These are phyloP conservation scores for Pulicaria dysenterica DNA, from an alignment of 129 eudicot species.

Conservation along the genomic window DNA sequence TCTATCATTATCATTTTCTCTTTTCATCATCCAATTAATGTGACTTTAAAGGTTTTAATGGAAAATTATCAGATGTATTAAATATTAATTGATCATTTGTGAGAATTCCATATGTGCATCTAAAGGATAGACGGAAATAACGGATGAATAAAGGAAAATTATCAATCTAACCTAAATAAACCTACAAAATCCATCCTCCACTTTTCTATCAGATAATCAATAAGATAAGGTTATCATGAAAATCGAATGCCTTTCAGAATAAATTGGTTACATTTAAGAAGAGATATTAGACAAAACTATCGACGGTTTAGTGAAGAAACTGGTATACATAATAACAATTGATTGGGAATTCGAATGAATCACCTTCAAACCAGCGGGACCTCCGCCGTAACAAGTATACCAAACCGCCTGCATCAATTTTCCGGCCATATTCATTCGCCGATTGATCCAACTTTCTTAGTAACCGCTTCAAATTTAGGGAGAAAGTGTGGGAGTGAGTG, in stretches of 20 bases:
- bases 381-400: conserved; percentile 74
- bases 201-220: background rate
- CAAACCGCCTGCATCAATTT: conserved; percentile 73
- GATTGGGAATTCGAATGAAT: background rate
- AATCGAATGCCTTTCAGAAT: background rate
- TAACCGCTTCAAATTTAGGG: background rate
- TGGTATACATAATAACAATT: background rate
- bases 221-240: background rate
- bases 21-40: background rate
- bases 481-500: background rate
- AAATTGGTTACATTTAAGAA: background rate
- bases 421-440: conserved; percentile 47
- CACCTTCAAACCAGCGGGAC: conserved; percentile 72
- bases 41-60: background rate
- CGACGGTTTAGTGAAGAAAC: background rate
- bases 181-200: background rate
- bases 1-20: too few relatives aligned
- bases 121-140: background rate
- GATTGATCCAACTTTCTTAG: conserved; percentile 6
- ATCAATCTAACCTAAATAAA: background rate
- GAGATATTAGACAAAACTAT: background rate
- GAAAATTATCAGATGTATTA: background rate
- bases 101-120: background rate
- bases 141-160: background rate
- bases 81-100: background rate